Conservation (phyloP, 2,329 filamentous ascomycete species). For the Tolypocladium endophyticum region DNA sequence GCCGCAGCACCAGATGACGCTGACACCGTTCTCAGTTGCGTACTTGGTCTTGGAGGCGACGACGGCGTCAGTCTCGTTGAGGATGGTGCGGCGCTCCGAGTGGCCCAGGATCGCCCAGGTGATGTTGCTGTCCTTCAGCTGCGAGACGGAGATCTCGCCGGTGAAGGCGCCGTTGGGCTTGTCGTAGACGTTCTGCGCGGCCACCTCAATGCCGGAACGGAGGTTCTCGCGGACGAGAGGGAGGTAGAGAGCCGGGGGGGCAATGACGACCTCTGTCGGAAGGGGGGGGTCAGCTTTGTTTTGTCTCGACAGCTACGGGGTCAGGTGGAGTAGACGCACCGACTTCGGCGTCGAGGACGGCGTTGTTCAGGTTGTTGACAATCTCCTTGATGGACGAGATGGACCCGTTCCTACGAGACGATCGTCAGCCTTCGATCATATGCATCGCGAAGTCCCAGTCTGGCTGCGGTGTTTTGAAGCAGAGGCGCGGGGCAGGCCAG, state of each 20-base stretch:
- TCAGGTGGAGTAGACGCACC: constrained; percentile 39
- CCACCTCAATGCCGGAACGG: constrained; percentile 67
- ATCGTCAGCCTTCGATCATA: background rate
- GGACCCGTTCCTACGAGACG: constrained; percentile 71
- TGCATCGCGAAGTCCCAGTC: background rate
- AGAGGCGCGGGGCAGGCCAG: constrained; percentile 5
- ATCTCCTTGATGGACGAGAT: constrained; percentile 84
- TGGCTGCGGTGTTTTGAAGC: constrained; percentile 18
- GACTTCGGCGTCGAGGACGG: constrained; percentile 64
- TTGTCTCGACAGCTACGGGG: background rate
- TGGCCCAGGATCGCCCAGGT: constrained; percentile 89
- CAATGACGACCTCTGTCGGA: constrained; percentile 76
- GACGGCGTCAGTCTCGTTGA: constrained; percentile 76
- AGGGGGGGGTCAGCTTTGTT: constrained; percentile 2
- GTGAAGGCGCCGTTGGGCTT: constrained; percentile 96
- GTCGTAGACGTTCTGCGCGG: constrained; percentile 95
- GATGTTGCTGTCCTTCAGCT: constrained; percentile 82
- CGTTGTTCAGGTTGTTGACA: constrained; percentile 77
- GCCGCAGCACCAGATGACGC: constrained; percentile 94
- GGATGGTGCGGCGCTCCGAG: constrained; percentile 85
- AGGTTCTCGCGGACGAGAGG: constrained; percentile 73
- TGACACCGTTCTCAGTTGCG: constrained; percentile 74
- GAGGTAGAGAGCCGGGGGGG: constrained; percentile 86
- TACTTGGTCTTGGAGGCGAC: constrained; percentile 92
- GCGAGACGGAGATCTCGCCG: constrained; percentile 85